Percentiles rank a stretch among this genome's conserved stretches.
These are phyloP conservation scores for Thraustochytrium sp. DNA, from an alignment of 352 stramenopile genomes.

Conservation along the genomic window DNA sequence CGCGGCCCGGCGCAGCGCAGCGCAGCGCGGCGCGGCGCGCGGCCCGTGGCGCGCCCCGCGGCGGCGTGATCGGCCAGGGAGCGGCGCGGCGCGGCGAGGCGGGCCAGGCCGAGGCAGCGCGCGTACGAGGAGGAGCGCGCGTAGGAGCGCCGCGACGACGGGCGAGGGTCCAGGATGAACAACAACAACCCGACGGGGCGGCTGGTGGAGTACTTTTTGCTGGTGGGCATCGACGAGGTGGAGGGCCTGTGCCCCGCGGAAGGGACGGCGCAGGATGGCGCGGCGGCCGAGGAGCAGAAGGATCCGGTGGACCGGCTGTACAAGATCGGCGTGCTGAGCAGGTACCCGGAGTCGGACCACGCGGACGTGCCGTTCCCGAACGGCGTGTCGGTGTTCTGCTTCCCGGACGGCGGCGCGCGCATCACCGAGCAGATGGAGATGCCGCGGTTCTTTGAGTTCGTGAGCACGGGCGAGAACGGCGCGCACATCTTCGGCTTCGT, in stretches of 20 bases:
- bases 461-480: conserved; percentile 52
- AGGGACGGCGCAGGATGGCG: neutral
- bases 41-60: no score
- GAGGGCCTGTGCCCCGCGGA: neutral
- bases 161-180: no score
- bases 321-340: conserved; percentile 46
- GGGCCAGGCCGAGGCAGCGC: no score
- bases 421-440: conserved; percentile 47
- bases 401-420: conserved; percentile 47
- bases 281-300: neutral
- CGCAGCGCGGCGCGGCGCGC: no score
- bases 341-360: conserved; percentile 50
- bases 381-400: conserved; percentile 50
- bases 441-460: conserved; percentile 53
- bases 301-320: neutral
- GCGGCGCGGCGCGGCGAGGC: no score
- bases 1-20: no score
- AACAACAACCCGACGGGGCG: conserved; percentile 7
- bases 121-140: no score
- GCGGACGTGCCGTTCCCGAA: conserved; percentile 50
- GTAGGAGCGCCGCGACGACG: no score
- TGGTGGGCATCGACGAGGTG: conserved; percentile 22
- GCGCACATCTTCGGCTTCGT: conserved; percentile 54
- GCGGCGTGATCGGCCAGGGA: no score
- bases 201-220: conserved; percentile 35